Conservation (phyloP, 176 grass and related monocot genomes). For the Dactylis glomerata region DNA sequence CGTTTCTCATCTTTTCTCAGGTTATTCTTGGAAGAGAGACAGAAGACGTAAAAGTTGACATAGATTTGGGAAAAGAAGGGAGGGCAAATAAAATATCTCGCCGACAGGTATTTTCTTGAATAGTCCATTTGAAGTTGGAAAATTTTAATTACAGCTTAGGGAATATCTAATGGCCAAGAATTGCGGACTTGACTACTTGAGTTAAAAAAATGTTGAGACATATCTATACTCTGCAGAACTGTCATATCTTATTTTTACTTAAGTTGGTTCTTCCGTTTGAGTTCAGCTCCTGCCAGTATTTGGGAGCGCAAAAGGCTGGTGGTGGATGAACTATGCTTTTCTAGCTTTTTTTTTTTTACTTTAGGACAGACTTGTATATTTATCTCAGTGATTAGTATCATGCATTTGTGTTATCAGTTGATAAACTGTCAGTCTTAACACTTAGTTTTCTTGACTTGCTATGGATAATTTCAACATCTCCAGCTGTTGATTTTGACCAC, state of each 20-base stretch:
- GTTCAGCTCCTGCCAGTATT: constrained; percentile 17
- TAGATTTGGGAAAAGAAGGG: constrained; percentile 97
- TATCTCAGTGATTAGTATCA: background rate
- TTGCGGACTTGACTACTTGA: background rate
- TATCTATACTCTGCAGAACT: background rate
- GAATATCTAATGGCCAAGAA: constrained; percentile 8
- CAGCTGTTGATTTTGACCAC: constrained; percentile 6
- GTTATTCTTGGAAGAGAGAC: constrained; percentile 94
- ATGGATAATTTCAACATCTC: background rate
- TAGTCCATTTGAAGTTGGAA: constrained; percentile 1
- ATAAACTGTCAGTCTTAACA: background rate
- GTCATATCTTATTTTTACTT: constrained; percentile 25
- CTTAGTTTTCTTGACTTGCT: background rate
- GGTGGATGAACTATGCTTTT: constrained; percentile 8
- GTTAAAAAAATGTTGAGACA: constrained; percentile 6
- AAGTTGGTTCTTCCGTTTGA: background rate
- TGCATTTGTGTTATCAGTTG: constrained; percentile 9
- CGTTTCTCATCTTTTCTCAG: constrained; percentile 36
- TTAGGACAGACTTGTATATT: background rate
- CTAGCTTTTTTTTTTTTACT: background rate
- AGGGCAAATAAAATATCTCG: constrained; percentile 90
- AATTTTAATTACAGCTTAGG: constrained; percentile 28
- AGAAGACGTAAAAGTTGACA: constrained; percentile 90
- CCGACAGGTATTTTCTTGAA: constrained; percentile 58
- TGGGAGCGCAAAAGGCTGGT: constrained; percentile 1